Conservation (phyloP, 345 rosid genomes). For the Brassica rapa region DNA sequence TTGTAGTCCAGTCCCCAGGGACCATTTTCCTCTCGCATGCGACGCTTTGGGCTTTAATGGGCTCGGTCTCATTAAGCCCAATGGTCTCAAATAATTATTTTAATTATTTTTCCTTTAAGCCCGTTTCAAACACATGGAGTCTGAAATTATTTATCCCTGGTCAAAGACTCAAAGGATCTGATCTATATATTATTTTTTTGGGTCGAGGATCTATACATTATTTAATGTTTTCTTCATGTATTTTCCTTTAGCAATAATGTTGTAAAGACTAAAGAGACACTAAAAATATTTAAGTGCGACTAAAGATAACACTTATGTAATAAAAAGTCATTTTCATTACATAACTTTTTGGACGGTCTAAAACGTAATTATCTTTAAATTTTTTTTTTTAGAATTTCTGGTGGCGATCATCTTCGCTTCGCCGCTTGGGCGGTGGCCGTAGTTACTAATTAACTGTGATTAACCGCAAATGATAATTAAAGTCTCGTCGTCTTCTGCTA, state of each 20-base stretch:
- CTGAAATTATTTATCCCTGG: neutral
- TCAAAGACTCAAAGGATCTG: neutral
- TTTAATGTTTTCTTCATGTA: neutral
- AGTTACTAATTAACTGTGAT: neutral
- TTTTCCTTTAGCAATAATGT: neutral
- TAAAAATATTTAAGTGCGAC: neutral
- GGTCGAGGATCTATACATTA: neutral
- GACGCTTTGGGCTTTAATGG: neutral
- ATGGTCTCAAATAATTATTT: neutral
- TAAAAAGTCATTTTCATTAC: neutral
- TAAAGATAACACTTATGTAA: neutral
- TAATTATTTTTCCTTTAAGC: neutral
- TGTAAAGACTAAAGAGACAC: neutral
- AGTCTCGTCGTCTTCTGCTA: slow-evolving; percentile 15
- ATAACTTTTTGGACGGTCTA: neutral
- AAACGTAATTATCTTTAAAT: neutral
- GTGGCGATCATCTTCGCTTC: slow-evolving; percentile 31
- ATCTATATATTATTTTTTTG: neutral
- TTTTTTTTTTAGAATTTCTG: neutral
- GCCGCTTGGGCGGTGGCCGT: slow-evolving; percentile 41
- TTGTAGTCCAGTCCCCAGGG: neutral
- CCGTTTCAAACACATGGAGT: neutral
- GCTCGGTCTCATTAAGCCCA: neutral
- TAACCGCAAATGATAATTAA: neutral
- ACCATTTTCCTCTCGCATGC: slow-evolving; percentile 1